Percentiles rank a stretch among this genome's conserved stretches.
Evolutionary conservation across 306 rosid species (phyloP).

Genomic region (Quercus aquifolioides): DNA sequence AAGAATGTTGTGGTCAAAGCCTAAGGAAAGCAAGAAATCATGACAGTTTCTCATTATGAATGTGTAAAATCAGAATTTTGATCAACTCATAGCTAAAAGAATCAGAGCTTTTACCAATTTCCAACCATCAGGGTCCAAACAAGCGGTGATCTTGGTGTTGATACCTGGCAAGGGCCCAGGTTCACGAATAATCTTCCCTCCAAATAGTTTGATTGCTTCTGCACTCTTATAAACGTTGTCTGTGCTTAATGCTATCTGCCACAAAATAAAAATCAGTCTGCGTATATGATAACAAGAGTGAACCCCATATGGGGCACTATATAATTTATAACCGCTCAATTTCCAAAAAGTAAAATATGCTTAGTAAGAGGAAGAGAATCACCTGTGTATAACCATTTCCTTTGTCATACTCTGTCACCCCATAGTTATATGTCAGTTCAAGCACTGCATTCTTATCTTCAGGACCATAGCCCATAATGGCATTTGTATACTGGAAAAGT

Average conservation of each 20-base stretch:
- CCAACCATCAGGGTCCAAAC: conserved; percentile 98
- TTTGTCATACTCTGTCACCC: conserved; percentile 69
- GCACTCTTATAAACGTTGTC: conserved; percentile 91
- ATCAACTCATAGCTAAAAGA: too few relatives aligned
- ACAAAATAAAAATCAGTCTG: conserved; percentile 11
- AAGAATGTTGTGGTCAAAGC: too few relatives aligned
- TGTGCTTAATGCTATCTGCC: conserved; percentile 86
- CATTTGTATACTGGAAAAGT: conserved; percentile 51
- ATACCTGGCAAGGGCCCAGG: conserved; percentile 87
- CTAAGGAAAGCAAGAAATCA: too few relatives aligned
- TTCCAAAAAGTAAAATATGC: too few relatives aligned
- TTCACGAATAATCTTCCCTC: conserved; percentile 81
- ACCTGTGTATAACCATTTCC: conserved; percentile 98
- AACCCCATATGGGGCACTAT: too few relatives aligned
- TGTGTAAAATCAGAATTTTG: too few relatives aligned
- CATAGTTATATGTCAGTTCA: conserved; percentile 88
- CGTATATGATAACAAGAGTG: background rate
- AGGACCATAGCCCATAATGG: conserved; percentile 85
- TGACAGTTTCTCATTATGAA: too few relatives aligned
- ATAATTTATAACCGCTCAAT: too few relatives aligned
- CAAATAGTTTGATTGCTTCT: conserved; percentile 79
- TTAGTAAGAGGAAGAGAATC: background rate
- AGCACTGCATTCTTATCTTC: conserved; percentile 77
- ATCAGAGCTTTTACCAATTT: conserved; percentile 58
- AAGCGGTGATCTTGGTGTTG: conserved; percentile 79